Evolutionary conservation across 2,329 filamentous ascomycete genomes (phyloP).

Genomic region (Chaetothyriales sp.): DNA sequence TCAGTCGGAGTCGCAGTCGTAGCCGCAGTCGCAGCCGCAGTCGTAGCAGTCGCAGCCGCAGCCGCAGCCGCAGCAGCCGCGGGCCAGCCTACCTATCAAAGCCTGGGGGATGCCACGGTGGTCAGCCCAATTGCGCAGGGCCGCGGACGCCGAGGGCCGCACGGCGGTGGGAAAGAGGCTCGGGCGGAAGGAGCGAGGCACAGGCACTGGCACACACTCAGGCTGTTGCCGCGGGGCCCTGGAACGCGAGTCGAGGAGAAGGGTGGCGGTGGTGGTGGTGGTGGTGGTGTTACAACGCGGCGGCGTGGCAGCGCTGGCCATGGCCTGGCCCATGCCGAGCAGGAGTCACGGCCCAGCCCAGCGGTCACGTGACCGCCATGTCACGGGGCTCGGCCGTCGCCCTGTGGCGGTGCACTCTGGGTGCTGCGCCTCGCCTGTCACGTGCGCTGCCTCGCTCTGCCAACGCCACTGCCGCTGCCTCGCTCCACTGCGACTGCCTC

Average conservation of each 20-base stretch:
- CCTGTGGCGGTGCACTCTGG: background rate
- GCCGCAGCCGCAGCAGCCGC: too few species aligned
- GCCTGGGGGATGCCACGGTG: conserved; percentile 13
- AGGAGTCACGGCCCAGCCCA: background rate
- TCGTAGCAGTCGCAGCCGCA: too few species aligned
- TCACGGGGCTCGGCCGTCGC: background rate
- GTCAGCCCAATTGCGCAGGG: conserved; percentile 3
- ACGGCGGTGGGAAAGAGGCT: background rate
- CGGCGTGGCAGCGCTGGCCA: background rate
- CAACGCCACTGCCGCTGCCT: too few species aligned
- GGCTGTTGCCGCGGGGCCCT: conserved; percentile 2
- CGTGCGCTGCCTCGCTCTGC: background rate
- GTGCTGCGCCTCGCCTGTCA: too few species aligned
- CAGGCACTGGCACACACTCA: background rate
- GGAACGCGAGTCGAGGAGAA: background rate
- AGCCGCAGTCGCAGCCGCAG: too few species aligned
- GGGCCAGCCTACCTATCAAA: conserved; percentile 10
- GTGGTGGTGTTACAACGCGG: background rate
- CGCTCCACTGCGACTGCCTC: too few species aligned
- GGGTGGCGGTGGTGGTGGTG: background rate
- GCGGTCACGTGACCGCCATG: background rate
- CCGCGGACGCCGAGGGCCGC: background rate
- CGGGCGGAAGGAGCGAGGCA: background rate
- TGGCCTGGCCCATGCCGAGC: background rate
- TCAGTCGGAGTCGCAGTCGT: conserved; percentile 22